Conservation (phyloP, 2,329 filamentous ascomycete species). For the Pseudocercospora musae region DNA sequence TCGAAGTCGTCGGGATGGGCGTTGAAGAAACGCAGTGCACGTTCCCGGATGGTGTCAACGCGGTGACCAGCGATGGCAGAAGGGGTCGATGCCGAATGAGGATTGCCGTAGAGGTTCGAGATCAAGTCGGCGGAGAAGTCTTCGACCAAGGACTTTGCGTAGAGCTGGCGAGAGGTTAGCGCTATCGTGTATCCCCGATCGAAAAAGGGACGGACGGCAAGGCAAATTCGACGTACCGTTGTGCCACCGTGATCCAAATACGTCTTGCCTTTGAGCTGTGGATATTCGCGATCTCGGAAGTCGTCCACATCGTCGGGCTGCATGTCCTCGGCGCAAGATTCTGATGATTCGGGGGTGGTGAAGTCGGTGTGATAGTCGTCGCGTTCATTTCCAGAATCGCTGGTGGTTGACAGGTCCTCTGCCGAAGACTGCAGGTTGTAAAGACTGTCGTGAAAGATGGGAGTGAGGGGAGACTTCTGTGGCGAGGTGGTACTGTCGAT, state of each 20-base stretch:
- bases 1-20: conserved; percentile 59
- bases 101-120: conserved; percentile 62
- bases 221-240: conserved; percentile 33
- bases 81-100: conserved; percentile 62
- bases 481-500: conserved; percentile 14
- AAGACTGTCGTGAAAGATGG: conserved; percentile 18
- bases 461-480: conserved; percentile 16
- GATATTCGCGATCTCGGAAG: conserved; percentile 42
- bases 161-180: conserved; percentile 42
- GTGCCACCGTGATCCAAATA: conserved; percentile 42
- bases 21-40: conserved; percentile 56
- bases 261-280: conserved; percentile 45
- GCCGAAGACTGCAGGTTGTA: conserved; percentile 27
- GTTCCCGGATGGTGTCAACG: conserved; percentile 55
- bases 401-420: conserved; percentile 34
- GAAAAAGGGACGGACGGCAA: not conserved
- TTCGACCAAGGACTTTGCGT: conserved; percentile 56
- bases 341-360: conserved; percentile 35
- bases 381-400: conserved; percentile 33
- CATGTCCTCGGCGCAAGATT: conserved; percentile 32
- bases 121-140: conserved; percentile 56
- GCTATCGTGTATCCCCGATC: no score
- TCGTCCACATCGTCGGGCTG: conserved; percentile 39
- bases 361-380: conserved; percentile 37
- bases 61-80: conserved; percentile 56